Conservation (phyloP, 2,329 filamentous ascomycete genomes). For the Tolypocladium amazonense region DNA sequence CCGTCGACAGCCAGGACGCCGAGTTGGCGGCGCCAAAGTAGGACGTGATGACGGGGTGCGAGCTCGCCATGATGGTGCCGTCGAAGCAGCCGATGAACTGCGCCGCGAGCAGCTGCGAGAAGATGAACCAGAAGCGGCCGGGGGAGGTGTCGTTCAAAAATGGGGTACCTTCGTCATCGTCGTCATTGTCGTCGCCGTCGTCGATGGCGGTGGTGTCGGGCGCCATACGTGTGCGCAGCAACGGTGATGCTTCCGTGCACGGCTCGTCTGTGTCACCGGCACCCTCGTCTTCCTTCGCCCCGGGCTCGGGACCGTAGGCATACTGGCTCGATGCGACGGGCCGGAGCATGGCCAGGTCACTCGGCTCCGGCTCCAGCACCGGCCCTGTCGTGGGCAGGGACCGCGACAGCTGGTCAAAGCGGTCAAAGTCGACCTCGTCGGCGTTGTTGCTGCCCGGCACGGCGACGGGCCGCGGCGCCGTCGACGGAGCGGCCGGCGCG, state of each 20-base stretch:
- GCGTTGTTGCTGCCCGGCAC: background rate
- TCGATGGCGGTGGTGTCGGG: background rate
- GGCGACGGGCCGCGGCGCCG: background rate
- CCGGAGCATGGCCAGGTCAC: slow-evolving; percentile 28
- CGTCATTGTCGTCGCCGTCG: background rate
- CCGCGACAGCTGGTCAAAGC: slow-evolving; percentile 22
- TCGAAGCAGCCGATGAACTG: slow-evolving; percentile 59
- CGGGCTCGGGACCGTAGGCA: background rate
- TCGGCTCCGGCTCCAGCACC: slow-evolving; percentile 30
- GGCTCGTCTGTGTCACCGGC: background rate
- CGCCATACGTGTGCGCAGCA: slow-evolving; percentile 9
- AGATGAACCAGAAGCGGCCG: slow-evolving; percentile 52
- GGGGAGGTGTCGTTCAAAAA: slow-evolving; percentile 36
- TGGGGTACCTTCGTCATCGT: slow-evolving; percentile 5
- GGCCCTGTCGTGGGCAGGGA: slow-evolving; percentile 27
- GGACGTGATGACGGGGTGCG: slow-evolving; percentile 71
- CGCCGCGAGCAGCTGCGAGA: slow-evolving; percentile 44
- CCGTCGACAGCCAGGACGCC: slow-evolving; percentile 74
- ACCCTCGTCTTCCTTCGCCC: slow-evolving; percentile 1
- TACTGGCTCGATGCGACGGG: slow-evolving; percentile 7
- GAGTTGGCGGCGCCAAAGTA: slow-evolving; percentile 69
- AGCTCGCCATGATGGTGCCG: slow-evolving; percentile 71
- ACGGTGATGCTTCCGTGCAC: slow-evolving; percentile 13
- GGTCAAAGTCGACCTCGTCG: slow-evolving; percentile 3
- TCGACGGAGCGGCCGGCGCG: background rate